A percentile compares a stretch with the other conserved stretches of the same genome.
Evolutionary conservation across 2,329 filamentous ascomycete species (phyloP).

Genomic region (Sphaerostilbella broomeana): DNA sequence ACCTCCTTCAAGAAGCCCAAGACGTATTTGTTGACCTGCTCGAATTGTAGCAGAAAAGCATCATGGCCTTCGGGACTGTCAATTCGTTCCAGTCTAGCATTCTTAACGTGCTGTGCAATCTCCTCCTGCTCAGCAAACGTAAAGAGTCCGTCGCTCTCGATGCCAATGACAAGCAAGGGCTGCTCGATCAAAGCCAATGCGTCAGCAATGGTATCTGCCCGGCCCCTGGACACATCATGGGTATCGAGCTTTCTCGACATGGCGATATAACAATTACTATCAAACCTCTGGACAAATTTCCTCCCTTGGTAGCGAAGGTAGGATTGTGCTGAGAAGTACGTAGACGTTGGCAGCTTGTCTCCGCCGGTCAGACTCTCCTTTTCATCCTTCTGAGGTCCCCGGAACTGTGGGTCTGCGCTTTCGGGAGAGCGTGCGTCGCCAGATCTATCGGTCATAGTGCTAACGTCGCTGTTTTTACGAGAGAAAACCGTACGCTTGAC

Average conservation of each 20-base stretch:
- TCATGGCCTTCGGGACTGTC: conserved; percentile 94
- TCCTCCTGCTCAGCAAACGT: conserved; percentile 96
- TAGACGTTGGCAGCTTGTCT: conserved; percentile 53
- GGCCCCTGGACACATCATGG: conserved; percentile 82
- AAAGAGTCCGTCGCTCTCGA: conserved; percentile 92
- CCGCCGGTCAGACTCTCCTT: conserved; percentile 43
- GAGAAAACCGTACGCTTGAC: conserved; percentile 49
- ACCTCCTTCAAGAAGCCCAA: conserved; percentile 75
- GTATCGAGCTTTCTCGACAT: conserved; percentile 98
- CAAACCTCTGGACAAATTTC: conserved; percentile 96
- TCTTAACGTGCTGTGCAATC: conserved; percentile 71
- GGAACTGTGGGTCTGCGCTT: conserved; percentile 58
- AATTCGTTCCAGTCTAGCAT: conserved; percentile 75
- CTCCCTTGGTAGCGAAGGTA: conserved; percentile 94
- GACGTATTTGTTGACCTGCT: conserved; percentile 89
- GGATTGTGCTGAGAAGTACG: conserved; percentile 97
- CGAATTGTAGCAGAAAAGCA: conserved; percentile 92
- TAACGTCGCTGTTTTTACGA: conserved; percentile 35
- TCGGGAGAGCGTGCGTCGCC: conserved; percentile 20
- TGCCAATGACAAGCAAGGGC: conserved; percentile 84
- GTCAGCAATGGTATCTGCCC: conserved; percentile 59
- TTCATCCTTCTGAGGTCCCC: conserved; percentile 45
- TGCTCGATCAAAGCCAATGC: conserved; percentile 80
- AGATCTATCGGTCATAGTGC: conserved; percentile 24
- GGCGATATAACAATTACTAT: conserved; percentile 98